Percentiles rank a stretch among this genome's conserved stretches.
phyloP scores from a whole-genome alignment of 202 grass and related monocot genomes.

The Setaria italica region DNA sequence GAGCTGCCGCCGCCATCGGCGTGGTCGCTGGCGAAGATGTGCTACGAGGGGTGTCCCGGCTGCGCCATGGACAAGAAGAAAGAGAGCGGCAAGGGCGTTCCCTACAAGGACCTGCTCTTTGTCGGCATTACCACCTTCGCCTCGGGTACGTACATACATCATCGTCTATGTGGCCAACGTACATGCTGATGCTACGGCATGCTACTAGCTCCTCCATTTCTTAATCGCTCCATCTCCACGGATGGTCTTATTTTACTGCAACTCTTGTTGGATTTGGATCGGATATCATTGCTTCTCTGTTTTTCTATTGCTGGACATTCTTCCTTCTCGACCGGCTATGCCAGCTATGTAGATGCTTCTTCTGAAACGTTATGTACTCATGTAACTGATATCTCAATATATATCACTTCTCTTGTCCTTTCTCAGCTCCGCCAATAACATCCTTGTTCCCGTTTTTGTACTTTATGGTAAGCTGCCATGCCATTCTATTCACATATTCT shows the following conservation, averaged over 20 bases:
- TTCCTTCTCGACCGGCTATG: neutral
- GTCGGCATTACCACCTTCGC: constrained; percentile 37
- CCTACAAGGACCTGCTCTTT: constrained; percentile 59
- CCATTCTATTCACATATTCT: neutral
- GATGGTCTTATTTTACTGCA: constrained; percentile 36
- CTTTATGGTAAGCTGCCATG: constrained; percentile 62
- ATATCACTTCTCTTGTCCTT: neutral
- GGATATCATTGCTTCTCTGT: neutral
- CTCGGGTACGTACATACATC: constrained; percentile 3
- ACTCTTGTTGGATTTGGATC: neutral
- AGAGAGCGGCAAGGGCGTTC: constrained; percentile 31
- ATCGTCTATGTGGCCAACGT: neutral
- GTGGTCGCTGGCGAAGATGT: constrained; percentile 26
- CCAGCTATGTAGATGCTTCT: neutral
- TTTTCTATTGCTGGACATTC: neutral
- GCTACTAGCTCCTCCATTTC: neutral
- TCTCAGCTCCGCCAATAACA: constrained; percentile 57
- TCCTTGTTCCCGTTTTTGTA: constrained; percentile 76
- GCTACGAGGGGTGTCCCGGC: constrained; percentile 61
- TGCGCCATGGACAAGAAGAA: constrained; percentile 51
- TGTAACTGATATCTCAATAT: neutral
- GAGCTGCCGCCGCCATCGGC: neutral
- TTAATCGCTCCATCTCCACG: neutral
- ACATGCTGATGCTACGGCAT: neutral
- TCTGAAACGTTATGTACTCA: neutral